Evolutionary conservation across 2,329 filamentous ascomycete species (phyloP).

Genomic region (Cladophialophora chaetospira): DNA sequence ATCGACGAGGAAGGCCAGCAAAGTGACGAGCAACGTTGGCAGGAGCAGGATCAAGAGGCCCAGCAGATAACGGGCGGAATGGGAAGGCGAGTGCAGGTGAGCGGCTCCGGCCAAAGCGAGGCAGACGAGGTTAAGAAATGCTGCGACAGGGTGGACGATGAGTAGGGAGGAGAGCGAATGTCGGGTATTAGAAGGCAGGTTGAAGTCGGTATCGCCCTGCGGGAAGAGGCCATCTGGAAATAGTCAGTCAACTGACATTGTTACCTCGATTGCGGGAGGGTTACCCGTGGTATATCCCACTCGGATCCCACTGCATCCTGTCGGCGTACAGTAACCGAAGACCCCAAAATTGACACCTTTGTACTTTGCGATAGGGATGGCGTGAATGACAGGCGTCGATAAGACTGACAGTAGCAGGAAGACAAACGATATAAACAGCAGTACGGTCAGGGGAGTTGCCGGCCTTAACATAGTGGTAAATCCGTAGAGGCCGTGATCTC

Average conservation of each 20-base stretch:
- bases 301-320: constrained; percentile 68
- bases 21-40: constrained; percentile 77
- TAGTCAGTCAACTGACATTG: constrained; percentile 7
- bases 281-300: constrained; percentile 85
- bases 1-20: constrained; percentile 89
- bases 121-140: constrained; percentile 81
- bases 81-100: constrained; percentile 83
- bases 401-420: constrained; percentile 83
- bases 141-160: constrained; percentile 89
- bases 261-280: constrained; percentile 38
- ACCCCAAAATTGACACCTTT: constrained; percentile 82
- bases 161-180: constrained; percentile 81
- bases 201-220: constrained; percentile 55
- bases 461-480: constrained; percentile 71
- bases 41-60: constrained; percentile 83
- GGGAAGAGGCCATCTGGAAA: constrained; percentile 52
- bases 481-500: not conserved
- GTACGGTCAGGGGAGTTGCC: constrained; percentile 83
- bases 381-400: constrained; percentile 86
- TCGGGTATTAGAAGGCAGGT: constrained; percentile 65
- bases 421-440: constrained; percentile 82
- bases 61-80: constrained; percentile 86
- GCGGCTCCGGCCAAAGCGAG: constrained; percentile 76
- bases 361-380: constrained; percentile 79
- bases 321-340: constrained; percentile 78